Conservation (phyloP, 352 stramenopile genomes). For the Phytophthora fragariaefolia region DNA sequence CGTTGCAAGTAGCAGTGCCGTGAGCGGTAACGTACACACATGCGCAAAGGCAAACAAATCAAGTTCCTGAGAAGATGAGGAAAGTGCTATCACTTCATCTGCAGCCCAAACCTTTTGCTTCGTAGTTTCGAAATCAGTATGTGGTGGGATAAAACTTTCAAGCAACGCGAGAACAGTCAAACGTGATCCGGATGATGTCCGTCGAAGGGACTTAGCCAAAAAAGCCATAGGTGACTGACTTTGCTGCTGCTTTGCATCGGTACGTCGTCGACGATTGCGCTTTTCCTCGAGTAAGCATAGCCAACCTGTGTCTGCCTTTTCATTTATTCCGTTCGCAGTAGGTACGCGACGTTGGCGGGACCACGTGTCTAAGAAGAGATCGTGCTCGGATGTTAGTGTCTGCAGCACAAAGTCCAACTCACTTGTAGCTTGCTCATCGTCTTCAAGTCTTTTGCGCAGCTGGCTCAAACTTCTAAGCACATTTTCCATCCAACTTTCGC, state of each 20-base stretch:
- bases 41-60: slow-evolving; percentile 60
- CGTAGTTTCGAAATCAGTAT: slow-evolving; percentile 5
- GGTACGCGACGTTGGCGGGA: slow-evolving; percentile 32
- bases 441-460: slow-evolving; percentile 51
- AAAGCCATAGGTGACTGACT: slow-evolving; percentile 26
- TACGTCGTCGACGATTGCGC: slow-evolving; percentile 36
- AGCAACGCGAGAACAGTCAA: slow-evolving; percentile 63
- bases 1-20: slow-evolving; percentile 67
- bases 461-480: slow-evolving; percentile 64
- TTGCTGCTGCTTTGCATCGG: slow-evolving; percentile 21
- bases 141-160: slow-evolving; percentile 45
- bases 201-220: slow-evolving; percentile 39
- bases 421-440: slow-evolving; percentile 43
- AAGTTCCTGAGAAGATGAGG: slow-evolving; percentile 48
- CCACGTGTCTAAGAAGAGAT: slow-evolving; percentile 58
- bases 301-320: slow-evolving; percentile 48
- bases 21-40: slow-evolving; percentile 59
- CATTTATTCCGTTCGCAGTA: slow-evolving; percentile 20
- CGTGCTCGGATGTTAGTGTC: slow-evolving; percentile 67
- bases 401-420: slow-evolving; percentile 76
- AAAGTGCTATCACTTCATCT: slow-evolving; percentile 44
- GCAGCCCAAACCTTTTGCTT: slow-evolving; percentile 43
- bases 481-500: slow-evolving; percentile 81
- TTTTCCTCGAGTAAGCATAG: slow-evolving; percentile 63
- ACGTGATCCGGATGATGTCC: slow-evolving; percentile 55